phyloP scores from a whole-genome alignment of 2,329 filamentous ascomycete species.

The Fusarium piperis region DNA sequence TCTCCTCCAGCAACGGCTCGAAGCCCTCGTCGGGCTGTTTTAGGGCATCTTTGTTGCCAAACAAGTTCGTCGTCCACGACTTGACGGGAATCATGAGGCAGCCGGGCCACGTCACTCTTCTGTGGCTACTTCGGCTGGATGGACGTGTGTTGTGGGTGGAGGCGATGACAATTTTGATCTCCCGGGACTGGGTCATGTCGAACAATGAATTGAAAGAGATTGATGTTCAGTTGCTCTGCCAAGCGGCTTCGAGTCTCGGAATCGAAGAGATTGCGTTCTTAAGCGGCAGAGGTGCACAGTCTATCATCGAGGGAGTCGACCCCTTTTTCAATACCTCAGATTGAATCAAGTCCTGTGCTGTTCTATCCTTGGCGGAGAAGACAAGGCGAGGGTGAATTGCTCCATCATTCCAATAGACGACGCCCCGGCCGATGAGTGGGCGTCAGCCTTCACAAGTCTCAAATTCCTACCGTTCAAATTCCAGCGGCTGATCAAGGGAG shows the following conservation, averaged over 20 bases:
- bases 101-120: conserved; percentile 11
- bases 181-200: conserved; percentile 19
- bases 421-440: neutral
- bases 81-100: conserved; percentile 27
- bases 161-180: conserved; percentile 33
- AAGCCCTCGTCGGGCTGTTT: conserved; percentile 27
- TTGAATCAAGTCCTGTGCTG: neutral
- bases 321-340: conserved; percentile 21
- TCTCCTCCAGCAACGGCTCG: conserved; percentile 36
- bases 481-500: conserved; percentile 31
- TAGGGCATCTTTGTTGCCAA: conserved; percentile 3
- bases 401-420: conserved; percentile 28
- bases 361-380: neutral
- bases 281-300: neutral
- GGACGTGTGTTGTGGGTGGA: neutral
- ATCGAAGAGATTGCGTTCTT: neutral
- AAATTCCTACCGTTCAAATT: conserved; percentile 22
- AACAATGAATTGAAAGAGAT: neutral
- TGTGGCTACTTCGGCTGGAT: neutral
- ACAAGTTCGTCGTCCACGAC: conserved; percentile 8
- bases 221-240: conserved; percentile 1
- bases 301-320: neutral
- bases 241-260: neutral
- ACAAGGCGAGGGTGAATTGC: conserved; percentile 16
- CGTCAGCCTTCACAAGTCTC: conserved; percentile 10